phyloP scores from a whole-genome alignment of 1,284 basidiomycete genomes.

The Cerrena zonata region DNA sequence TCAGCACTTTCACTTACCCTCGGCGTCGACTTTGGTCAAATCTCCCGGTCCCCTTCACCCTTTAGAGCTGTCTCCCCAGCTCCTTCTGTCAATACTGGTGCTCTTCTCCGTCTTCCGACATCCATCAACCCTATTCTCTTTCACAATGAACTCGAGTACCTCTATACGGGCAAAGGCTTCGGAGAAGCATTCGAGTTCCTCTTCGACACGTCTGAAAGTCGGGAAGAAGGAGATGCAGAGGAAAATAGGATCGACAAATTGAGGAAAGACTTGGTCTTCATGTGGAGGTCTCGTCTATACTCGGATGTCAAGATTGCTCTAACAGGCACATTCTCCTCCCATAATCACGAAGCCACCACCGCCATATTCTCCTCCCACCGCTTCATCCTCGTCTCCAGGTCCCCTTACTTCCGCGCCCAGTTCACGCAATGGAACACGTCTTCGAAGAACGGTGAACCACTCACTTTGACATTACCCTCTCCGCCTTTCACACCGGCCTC shows the following conservation, averaged over 20 bases:
- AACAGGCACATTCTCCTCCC: constrained; percentile 54
- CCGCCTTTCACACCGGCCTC: constrained; percentile 94
- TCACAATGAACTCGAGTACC: constrained; percentile 82
- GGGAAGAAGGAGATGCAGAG: constrained; percentile 52
- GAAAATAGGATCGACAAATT: constrained; percentile 81
- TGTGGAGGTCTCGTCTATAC: constrained; percentile 91
- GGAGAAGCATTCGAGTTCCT: constrained; percentile 87
- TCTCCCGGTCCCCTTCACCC: constrained; percentile 54
- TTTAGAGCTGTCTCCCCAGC: constrained; percentile 41
- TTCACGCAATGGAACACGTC: constrained; percentile 54
- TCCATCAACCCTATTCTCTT: constrained; percentile 73
- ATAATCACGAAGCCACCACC: constrained; percentile 62
- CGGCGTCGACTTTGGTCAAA: constrained; percentile 38
- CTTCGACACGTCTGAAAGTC: constrained; percentile 63
- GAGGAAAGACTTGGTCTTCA: constrained; percentile 85
- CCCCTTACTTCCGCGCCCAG: constrained; percentile 79
- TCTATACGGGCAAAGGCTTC: constrained; percentile 83
- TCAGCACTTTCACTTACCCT: constrained; percentile 59
- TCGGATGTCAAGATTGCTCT: constrained; percentile 82
- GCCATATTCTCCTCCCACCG: constrained; percentile 88
- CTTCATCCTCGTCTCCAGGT: constrained; percentile 86
- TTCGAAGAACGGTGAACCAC: constrained; percentile 39
- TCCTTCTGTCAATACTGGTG: constrained; percentile 37
- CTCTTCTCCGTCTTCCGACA: constrained; percentile 53
- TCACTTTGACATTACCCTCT: constrained; percentile 70